Evolutionary conservation across 306 rosid genomes (phyloP), one percentile per base, ranked within the genome.

Genomic region (Abrus precatorius): DNA sequence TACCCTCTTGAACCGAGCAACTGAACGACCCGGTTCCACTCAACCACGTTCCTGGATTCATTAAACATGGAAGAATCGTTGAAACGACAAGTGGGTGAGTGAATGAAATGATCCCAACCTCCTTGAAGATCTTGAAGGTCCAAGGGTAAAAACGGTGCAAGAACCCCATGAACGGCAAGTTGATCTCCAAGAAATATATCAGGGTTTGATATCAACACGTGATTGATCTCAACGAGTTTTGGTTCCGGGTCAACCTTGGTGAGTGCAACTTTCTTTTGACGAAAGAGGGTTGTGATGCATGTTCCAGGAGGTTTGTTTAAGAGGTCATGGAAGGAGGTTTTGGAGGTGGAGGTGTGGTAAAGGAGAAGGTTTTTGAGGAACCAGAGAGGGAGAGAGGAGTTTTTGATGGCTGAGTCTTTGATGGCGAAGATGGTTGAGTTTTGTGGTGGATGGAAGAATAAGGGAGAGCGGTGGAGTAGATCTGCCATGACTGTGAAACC

Each of bases 111-210:
- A 20, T 20, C 20, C 86, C 44, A 52, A 82, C 12, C 88, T 86
- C 11, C 78, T 70, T 14, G 33, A 1, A 75, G 55, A 77, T 84
- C 86, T 3, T 62, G 81, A 6, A 81, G 88, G 47, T 60, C 83
- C 3, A 89, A 7, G 2, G 92, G 69, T 9, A 85, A 83, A 56
- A 92, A 94, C 0, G 92, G 97, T 3, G 74, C 82, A 60, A 81
- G 79, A 84, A 94, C 97, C 1, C 94, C 97, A 9, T 94, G 97
- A 29, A 92, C 76, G 1, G 83, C 85, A 10, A 94, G 45, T 12
- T 86, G 48, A 1, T 78, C 85, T 1, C 60, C 87, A 3, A 89
- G 84, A 74, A 85, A 91, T 14, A 92, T 50, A 68, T 92, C 84
- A 7, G 94, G 97, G 75, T 87, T 81, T 7, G 97, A 88, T 7